Evolutionary conservation across 805 yeast species (phyloP).

Genomic region (Saccharomycopsis selenospora): DNA sequence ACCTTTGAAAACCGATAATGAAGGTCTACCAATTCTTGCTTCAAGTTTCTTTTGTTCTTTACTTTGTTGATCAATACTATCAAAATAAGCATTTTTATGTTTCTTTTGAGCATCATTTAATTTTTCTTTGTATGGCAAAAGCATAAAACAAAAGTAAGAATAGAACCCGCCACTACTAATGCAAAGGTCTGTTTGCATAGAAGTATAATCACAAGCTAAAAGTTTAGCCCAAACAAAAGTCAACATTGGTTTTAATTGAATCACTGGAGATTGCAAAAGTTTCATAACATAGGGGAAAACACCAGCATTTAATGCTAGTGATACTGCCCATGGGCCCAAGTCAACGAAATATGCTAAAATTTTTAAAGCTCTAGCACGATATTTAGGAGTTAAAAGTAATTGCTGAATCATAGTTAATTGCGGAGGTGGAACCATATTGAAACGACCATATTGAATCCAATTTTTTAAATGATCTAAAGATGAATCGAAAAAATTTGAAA

Average conservation of each 20-base stretch:
- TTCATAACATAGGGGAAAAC: slow-evolving; percentile 92
- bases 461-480: slow-evolving; percentile 89
- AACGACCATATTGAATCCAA: slow-evolving; percentile 89
- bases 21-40: slow-evolving; percentile 18
- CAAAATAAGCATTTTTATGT: slow-evolving; percentile 20
- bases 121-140: slow-evolving; percentile 38
- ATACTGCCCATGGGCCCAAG: slow-evolving; percentile 97
- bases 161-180: slow-evolving; percentile 12
- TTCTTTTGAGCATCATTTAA: slow-evolving; percentile 14
- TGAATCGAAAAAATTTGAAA: slow-evolving; percentile 91
- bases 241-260: slow-evolving; percentile 85
- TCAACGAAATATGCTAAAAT: slow-evolving; percentile 80
- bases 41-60: slow-evolving; percentile 17
- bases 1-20: slow-evolving; percentile 12
- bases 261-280: slow-evolving; percentile 88
- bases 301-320: slow-evolving; percentile 85
- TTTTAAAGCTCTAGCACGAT: slow-evolving; percentile 81
- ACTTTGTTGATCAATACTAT: slow-evolving; percentile 20
- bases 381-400: slow-evolving; percentile 88
- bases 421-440: slow-evolving; percentile 82
- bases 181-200: slow-evolving; percentile 80
- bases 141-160: slow-evolving; percentile 62
- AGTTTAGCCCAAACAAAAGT: slow-evolving; percentile 97
- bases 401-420: slow-evolving; percentile 92
- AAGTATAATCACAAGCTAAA: slow-evolving; percentile 87